Evolutionary conservation across 2,329 filamentous ascomycete species (phyloP).

Genomic region (Ceratocystis lukuohia): DNA sequence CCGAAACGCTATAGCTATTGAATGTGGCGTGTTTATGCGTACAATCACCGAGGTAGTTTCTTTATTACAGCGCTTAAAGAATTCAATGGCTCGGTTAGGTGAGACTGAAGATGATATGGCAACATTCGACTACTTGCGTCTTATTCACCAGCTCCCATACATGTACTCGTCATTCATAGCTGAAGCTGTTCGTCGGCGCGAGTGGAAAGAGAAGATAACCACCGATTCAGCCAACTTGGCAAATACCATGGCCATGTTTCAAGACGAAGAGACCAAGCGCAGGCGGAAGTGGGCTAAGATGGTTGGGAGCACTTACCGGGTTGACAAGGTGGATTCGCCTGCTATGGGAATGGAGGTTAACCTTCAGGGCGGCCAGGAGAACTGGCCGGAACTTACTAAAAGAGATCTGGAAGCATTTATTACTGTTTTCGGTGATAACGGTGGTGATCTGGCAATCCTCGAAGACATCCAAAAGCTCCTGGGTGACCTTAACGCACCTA

Average conservation of each 20-base stretch:
- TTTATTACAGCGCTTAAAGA: conserved; percentile 32
- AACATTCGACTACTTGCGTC: conserved; percentile 65
- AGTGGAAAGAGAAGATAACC: conserved; percentile 87
- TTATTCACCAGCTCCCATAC: conserved; percentile 71
- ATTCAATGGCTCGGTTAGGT: conserved; percentile 57
- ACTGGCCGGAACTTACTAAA: conserved; percentile 67
- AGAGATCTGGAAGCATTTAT: conserved; percentile 67
- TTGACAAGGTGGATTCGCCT: conserved; percentile 51
- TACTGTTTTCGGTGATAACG: conserved; percentile 48
- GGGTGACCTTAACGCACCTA: conserved; percentile 66
- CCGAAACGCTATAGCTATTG: conserved; percentile 53
- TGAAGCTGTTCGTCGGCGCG: conserved; percentile 71
- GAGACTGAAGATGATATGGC: conserved; percentile 63
- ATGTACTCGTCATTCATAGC: conserved; percentile 82
- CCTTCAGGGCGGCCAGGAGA: conserved; percentile 62
- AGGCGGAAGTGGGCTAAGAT: conserved; percentile 82
- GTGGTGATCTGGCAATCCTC: conserved; percentile 51
- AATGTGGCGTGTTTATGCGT: conserved; percentile 63
- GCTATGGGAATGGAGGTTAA: conserved; percentile 75
- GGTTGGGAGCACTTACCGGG: conserved; percentile 59
- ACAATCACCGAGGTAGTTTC: conserved; percentile 56
- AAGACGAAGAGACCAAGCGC: conserved; percentile 82
- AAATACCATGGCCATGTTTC: conserved; percentile 83
- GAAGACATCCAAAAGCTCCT: conserved; percentile 64
- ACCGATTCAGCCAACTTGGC: conserved; percentile 74